Evolutionary conservation across 1,139 yeast genomes (phyloP), one percentile per base, ranked within the genome.

Genomic region (Pichia sp.): DNA sequence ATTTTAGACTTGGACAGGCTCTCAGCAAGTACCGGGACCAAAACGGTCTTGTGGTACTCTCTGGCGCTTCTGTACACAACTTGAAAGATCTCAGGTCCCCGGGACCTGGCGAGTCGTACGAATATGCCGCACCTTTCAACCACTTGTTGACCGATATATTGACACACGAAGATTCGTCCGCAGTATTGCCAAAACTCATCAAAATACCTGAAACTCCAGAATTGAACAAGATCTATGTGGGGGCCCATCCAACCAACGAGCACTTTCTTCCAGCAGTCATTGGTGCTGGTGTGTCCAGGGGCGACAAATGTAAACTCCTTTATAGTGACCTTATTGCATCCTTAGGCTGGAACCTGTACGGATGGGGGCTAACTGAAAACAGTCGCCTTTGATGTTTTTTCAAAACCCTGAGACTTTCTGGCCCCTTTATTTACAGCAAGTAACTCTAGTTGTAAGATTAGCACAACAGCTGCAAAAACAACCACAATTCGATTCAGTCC

Each of bases 41-140:
- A 53, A 74, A 79, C 62, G 73, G 87, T 70, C 45, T 72, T 66
- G 68, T 87, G 4, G 66, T 87, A 4, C 77, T 83, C 56, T 85
- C 92, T 0, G 95, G 95, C 3, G 84, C 86, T 87, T 75, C 88
- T 7, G 95, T 87, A n/a, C 95, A 87, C 69, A 87, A 87, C 62
- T 74, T 87, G 50, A 63, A 80, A 44, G 92, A 87, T 57, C 47
- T 82, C 26, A 71, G 78, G 13, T 31, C 47, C 11, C 64, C 67
- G 2, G 50, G 57, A 53, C 46, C 57, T 4, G 42, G 51, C 11
- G 2, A 62, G 63, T 45, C 64, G 70, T 1, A 62, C 76, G 65
- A 79, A 84, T 85, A 85, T 61, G 78, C 73, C 6, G 63, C 67
- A 50, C 75, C 75, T 42, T 86, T 86, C 69, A 79, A 80, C 61